Base-by-base conservation (phyloP, 352 stramenopile genomes). In the Phytophthora melonis region DNA sequence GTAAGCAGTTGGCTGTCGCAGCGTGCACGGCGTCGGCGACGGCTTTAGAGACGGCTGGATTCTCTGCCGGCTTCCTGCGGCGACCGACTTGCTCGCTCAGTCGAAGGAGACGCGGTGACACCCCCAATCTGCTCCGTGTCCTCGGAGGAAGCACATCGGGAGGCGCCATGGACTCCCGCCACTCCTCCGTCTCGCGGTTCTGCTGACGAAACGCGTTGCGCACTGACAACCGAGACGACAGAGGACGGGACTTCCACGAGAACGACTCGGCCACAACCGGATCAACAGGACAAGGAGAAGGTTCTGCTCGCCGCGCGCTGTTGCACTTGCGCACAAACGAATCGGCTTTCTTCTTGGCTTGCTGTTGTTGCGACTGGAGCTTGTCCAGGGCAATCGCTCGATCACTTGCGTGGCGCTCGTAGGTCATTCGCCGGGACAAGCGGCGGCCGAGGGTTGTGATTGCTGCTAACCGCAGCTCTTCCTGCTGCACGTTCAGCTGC, bases 141-240 rank as follows among this genome's bases (percentile, higher is more conserved):
- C 58, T 71, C 9, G 53, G 50, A 21, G 67, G 72, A 49, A 78
- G 66, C 6, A 69, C 43, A n/a, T 71, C 55, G 1, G 43, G 55
- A 64, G 52, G 67, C n/a, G 58, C n/a, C 49, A 76, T 70, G 23
- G 76, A 65, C 9, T 87, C 72, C 45, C 64, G 39, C 45, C 82
- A 66, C 19, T 69, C 70, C n/a, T 79, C 72, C 14, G 70, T 63
- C 25, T 91, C 70, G 5, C 68, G 60, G 32, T 53, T 80, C 7
- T 77, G 64, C 32, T 91, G 82, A 9, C 77, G 80, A 41, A 82
- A 77, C 9, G 84, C 84, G 19, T 82, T 90, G 8, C 84, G 77
- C 36, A 93, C 70, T 0, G 86, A 80, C n/a, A 75, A 66, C 10
- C 86, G 77, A 1, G 86, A 90, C 3, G 80, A 72, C 47, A 91